phyloP scores from a whole-genome alignment of 2,329 filamentous ascomycete species.

The Sporothrix pseudoabietina region DNA sequence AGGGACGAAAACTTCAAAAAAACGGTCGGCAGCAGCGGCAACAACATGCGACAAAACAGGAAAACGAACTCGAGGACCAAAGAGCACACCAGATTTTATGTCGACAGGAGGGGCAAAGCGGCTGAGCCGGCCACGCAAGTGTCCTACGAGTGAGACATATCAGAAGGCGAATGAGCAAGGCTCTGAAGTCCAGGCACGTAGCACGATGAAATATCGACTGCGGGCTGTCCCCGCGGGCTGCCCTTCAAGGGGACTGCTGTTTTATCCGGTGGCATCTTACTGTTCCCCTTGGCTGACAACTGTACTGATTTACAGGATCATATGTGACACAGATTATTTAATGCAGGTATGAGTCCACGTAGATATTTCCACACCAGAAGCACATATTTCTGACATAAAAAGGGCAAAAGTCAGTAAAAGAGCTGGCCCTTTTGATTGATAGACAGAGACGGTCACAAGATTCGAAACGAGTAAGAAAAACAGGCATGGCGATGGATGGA shows the following conservation, averaged over 20 bases:
- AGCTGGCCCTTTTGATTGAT: neutral
- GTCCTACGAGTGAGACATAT: conserved; percentile 11
- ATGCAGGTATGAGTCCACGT: neutral
- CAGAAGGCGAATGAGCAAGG: neutral
- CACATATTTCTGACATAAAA: neutral
- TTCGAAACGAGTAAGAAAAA: neutral
- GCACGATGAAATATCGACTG: neutral
- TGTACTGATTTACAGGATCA: neutral
- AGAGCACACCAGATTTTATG: neutral
- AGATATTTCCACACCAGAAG: neutral
- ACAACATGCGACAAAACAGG: conserved; percentile 1
- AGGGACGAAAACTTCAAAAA: neutral
- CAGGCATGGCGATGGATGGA: neutral
- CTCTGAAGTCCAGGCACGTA: neutral
- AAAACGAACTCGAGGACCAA: neutral
- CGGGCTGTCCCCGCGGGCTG: too few species aligned
- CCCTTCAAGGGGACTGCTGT: neutral
- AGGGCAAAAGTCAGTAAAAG: neutral
- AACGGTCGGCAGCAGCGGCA: neutral
- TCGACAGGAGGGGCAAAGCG: conserved; percentile 3
- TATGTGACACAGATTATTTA: neutral
- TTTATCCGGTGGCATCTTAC: neutral
- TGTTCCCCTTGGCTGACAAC: neutral
- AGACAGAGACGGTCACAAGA: neutral
- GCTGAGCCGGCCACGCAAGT: conserved; percentile 15